Conservation (phyloP, 305 asterid genomes). For the Fraxinus ornus region DNA sequence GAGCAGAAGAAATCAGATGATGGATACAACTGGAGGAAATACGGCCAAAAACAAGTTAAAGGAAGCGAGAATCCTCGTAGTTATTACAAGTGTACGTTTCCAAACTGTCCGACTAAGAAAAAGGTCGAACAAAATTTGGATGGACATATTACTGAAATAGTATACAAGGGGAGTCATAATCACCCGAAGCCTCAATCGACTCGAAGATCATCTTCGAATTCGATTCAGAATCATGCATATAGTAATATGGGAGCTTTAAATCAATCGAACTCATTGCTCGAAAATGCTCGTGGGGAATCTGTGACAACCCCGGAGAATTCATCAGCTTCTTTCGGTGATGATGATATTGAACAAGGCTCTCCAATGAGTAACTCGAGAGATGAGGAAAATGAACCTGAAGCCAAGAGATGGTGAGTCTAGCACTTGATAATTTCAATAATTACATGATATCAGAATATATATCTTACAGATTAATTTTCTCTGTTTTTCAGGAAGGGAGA, state of each 20-base stretch:
- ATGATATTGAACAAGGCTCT: conserved; percentile 68
- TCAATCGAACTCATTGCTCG: conserved; percentile 36
- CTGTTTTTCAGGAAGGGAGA: conserved; percentile 67
- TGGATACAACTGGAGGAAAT: conserved; percentile 89
- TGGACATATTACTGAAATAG: conserved; percentile 86
- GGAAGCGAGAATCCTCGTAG: conserved; percentile 94
- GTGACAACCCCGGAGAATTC: conserved; percentile 50
- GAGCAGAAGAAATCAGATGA: conserved; percentile 77
- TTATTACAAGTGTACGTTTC: conserved; percentile 79
- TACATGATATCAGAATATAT: not conserved
- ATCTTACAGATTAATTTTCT: conserved; percentile 5
- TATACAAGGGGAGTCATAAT: conserved; percentile 83
- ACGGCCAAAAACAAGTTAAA: conserved; percentile 85
- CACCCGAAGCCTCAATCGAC: conserved; percentile 82
- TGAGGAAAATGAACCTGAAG: conserved; percentile 63
- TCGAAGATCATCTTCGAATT: conserved; percentile 56
- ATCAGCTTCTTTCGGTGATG: conserved; percentile 70
- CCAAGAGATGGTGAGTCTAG: conserved; percentile 73
- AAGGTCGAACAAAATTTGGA: conserved; percentile 78
- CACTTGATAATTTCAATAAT: not conserved
- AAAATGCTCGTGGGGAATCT: conserved; percentile 32
- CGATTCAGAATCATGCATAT: conserved; percentile 33
- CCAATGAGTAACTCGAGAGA: conserved; percentile 66
- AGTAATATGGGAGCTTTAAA: conserved; percentile 27
- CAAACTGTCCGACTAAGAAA: conserved; percentile 83